phyloP scores from a whole-genome alignment of 768 basidiomycete species.

The Pleurotus ostreatus region DNA sequence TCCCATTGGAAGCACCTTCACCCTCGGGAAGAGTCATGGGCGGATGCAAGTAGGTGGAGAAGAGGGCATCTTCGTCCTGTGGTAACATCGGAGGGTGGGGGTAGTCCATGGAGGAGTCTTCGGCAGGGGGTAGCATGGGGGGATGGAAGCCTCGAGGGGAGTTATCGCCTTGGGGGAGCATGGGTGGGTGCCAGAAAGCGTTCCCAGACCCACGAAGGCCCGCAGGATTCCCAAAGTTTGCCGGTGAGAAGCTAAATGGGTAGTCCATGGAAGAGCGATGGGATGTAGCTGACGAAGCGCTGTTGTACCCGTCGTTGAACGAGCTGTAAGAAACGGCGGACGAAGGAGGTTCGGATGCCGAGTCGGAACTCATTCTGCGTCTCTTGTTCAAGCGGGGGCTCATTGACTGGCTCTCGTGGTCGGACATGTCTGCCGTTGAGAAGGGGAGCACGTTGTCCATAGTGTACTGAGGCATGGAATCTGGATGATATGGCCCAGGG shows the following conservation, averaged over 20 bases:
- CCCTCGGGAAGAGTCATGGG: slow-evolving; percentile 41
- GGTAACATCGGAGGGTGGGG: slow-evolving; percentile 59
- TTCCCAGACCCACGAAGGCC: slow-evolving; percentile 49
- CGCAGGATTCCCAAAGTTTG: slow-evolving; percentile 35
- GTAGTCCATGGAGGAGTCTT: slow-evolving; percentile 71
- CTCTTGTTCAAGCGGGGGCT: slow-evolving; percentile 58
- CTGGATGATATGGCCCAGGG: slow-evolving; percentile 75
- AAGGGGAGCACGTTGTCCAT: slow-evolving; percentile 52
- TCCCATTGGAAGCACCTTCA: slow-evolving; percentile 4
- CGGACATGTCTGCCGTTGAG: slow-evolving; percentile 41
- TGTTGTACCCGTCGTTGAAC: slow-evolving; percentile 58
- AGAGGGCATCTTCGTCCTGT: slow-evolving; percentile 64
- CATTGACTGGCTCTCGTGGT: slow-evolving; percentile 21
- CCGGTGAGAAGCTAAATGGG: slow-evolving; percentile 53
- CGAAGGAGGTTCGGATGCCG: slow-evolving; percentile 49
- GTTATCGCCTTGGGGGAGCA: slow-evolving; percentile 51
- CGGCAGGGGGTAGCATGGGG: slow-evolving; percentile 56
- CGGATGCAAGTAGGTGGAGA: slow-evolving; percentile 43
- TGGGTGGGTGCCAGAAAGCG: slow-evolving; percentile 79
- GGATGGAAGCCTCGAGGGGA: slow-evolving; percentile 64
- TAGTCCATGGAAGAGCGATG: slow-evolving; percentile 59
- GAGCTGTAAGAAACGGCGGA: slow-evolving; percentile 64
- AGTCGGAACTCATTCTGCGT: slow-evolving; percentile 65
- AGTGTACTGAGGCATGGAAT: slow-evolving; percentile 57
- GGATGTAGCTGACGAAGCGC: slow-evolving; percentile 50